Evolutionary conservation across 805 yeast species (phyloP).

Genomic region (Lipomyces sp.): DNA sequence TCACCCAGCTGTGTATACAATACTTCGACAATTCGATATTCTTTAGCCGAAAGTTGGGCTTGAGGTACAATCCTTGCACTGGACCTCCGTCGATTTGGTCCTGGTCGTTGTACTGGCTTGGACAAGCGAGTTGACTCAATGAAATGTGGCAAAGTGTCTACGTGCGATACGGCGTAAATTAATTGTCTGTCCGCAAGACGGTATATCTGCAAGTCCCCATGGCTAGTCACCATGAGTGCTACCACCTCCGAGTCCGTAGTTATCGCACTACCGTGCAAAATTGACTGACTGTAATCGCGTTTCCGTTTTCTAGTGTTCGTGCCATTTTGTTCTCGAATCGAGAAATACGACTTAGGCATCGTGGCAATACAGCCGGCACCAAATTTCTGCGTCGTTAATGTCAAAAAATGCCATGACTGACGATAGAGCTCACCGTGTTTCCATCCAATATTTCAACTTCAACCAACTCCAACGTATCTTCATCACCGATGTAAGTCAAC

Average conservation of each 20-base stretch:
- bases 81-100: constrained; percentile 25
- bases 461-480: constrained; percentile 21
- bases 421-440: constrained; percentile 8
- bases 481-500: constrained; percentile 16
- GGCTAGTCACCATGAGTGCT: constrained; percentile 23
- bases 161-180: constrained; percentile 4
- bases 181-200: constrained; percentile 12
- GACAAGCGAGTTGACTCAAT: constrained; percentile 7
- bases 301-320: constrained; percentile 3
- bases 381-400: constrained; percentile 7
- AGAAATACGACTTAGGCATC: constrained; percentile 20
- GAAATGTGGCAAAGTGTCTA: constrained; percentile 14
- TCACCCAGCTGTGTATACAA: constrained; percentile 71
- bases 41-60: background rate
- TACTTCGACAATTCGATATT: constrained; percentile 47
- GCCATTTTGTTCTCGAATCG: constrained; percentile 17
- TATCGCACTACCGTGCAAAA: background rate
- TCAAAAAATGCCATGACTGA: background rate
- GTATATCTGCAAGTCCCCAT: constrained; percentile 27
- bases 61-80: constrained; percentile 20
- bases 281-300: background rate
- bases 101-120: constrained; percentile 1
- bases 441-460: constrained; percentile 12
- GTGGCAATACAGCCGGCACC: constrained; percentile 29
- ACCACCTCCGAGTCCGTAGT: constrained; percentile 2